phyloP scores from a whole-genome alignment of 306 rosid species.

The Cucurbita argyrosperma region DNA sequence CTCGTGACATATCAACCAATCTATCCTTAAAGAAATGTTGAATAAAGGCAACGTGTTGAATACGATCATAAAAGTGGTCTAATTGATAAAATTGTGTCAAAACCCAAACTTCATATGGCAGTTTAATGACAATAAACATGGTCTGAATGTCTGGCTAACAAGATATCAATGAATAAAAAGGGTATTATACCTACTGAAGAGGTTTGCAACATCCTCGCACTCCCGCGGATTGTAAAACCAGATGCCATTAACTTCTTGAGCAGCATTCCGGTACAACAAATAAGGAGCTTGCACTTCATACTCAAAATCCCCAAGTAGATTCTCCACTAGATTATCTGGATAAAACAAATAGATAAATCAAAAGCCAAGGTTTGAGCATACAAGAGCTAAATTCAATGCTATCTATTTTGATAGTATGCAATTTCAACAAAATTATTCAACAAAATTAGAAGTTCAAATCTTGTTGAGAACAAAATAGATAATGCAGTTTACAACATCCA shows the following conservation, averaged over 20 bases:
- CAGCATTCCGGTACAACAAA: conserved; percentile 71
- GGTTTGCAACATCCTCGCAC: conserved; percentile 89
- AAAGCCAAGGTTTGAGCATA: not conserved
- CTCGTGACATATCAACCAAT: not conserved
- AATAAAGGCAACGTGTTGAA: not conserved
- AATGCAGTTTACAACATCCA: not conserved
- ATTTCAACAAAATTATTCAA: not conserved
- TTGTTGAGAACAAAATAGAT: not conserved
- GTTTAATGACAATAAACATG: not conserved
- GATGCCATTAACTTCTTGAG: conserved; percentile 94
- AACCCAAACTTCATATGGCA: not conserved
- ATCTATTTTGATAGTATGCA: not conserved
- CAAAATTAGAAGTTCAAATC: not conserved
- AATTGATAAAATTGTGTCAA: not conserved
- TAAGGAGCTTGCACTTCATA: conserved; percentile 84
- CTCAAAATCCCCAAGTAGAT: conserved; percentile 85
- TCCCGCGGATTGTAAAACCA: conserved; percentile 93
- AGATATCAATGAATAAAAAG: not conserved
- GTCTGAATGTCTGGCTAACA: not conserved
- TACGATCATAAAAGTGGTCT: not conserved
- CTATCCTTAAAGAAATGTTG: not conserved
- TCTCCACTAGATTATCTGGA: conserved; percentile 89
- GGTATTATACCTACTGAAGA: conserved; percentile 50
- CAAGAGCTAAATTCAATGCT: not conserved
- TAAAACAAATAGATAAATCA: not conserved